Evolutionary conservation across 306 rosid species (phyloP).

Genomic region (Quercus parvula): DNA sequence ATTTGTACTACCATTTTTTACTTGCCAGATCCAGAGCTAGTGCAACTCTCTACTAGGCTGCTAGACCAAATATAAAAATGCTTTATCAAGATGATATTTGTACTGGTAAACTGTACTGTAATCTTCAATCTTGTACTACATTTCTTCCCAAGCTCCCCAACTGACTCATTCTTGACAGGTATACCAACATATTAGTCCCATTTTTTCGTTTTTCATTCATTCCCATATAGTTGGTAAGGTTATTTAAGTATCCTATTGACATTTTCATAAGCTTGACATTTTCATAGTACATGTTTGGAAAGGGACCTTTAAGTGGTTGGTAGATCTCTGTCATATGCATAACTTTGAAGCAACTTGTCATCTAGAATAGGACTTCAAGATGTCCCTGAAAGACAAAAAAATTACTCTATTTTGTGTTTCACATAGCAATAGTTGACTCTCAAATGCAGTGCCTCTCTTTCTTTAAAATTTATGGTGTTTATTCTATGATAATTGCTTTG

Average conservation of each 20-base stretch:
- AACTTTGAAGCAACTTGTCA: not conserved
- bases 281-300: not conserved
- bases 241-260: too few species aligned
- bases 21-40: not conserved
- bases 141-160: not conserved
- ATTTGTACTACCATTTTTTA: not conserved
- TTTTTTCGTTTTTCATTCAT: not conserved
- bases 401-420: not conserved
- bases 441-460: not conserved
- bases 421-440: not conserved
- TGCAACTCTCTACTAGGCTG: not conserved
- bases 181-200: not conserved
- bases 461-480: not conserved
- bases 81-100: not conserved
- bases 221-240: too few species aligned
- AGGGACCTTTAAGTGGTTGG: not conserved
- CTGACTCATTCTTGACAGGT: not conserved
- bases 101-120: not conserved
- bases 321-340: not conserved
- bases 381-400: not conserved
- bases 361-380: not conserved
- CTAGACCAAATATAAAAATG: not conserved
- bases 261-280: too few species aligned
- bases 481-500: not conserved
- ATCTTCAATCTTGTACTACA: constrained; percentile 1